Conservation (phyloP, 805 yeast genomes). For the Nakazawaea ernobii region DNA sequence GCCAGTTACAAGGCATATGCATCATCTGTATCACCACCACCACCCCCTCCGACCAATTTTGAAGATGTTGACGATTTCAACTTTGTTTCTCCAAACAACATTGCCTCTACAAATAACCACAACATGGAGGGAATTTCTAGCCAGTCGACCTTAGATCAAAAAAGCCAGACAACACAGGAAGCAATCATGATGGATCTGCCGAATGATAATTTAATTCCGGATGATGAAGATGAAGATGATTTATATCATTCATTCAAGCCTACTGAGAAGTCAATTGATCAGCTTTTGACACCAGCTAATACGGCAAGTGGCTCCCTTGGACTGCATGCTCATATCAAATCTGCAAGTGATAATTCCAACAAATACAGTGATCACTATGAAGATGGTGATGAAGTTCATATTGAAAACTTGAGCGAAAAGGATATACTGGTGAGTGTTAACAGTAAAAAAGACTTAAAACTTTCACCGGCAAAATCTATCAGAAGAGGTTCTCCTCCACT, state of each 20-base stretch:
- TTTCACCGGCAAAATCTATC: conserved; percentile 5
- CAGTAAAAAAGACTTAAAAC: background rate
- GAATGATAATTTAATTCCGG: background rate
- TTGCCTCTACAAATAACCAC: background rate
- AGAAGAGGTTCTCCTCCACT: background rate
- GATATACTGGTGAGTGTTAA: background rate
- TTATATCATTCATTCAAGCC: conserved; percentile 4
- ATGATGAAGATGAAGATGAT: conserved; percentile 3
- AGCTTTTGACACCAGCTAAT: background rate
- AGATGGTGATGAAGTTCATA: conserved; percentile 4
- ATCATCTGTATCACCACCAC: conserved; percentile 4
- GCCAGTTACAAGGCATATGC: conserved; percentile 3
- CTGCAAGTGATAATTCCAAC: background rate
- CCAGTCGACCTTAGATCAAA: background rate
- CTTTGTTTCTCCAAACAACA: conserved; percentile 2
- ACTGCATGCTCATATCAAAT: background rate
- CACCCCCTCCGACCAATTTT: background rate
- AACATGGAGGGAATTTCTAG: background rate
- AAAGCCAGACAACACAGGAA: background rate
- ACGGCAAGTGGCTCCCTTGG: background rate
- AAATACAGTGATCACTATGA: background rate
- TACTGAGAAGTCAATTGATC: background rate
- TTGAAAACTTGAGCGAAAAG: background rate
- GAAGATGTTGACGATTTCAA: background rate
- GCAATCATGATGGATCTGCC: background rate